Base-by-base conservation (phyloP, 805 yeast genomes). In the Kodamaea nitidulidarum region DNA sequence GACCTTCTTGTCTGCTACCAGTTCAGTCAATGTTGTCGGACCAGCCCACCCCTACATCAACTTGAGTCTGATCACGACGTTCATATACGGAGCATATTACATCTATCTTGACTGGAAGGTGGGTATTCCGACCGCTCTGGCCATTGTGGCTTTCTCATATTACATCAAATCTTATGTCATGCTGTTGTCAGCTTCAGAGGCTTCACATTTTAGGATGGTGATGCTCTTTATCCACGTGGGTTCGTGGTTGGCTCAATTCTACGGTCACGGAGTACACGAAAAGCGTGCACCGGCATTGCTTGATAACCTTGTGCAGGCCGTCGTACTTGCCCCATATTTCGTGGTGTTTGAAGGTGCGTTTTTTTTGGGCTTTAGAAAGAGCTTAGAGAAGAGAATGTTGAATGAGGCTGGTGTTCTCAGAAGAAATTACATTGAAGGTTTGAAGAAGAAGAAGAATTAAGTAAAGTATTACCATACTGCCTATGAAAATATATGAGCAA, bases 321-420 rank as follows among this genome's bases (percentile, higher is more conserved):
- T 91, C 14, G 88, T 91, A 0, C 67, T 90, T 45, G 98, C 98
- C 1, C 98, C 98, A 1, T 88, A 77, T 54, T 90, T 91, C 56
- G 95, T 88, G 3, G 65, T 81, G 10, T 86, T 81, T 57, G 98
- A 93, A 58, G 53, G 82, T 2, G 71, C 85, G 10, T 86, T 87
- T 51, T 58, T 64, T 40, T 49, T 80, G n/a, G 96, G 96, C 0
- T 74, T 63, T 52, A 70, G 78, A 49, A 60, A 59, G 38, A 76
- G 73, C 18, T 58, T 82, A 39, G 68, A 78, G 43, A 67, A 62
- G 40, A 50, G 55, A 4, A 77, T 83, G 71, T 71, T 75, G 40
- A 60, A 54, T 36, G 50, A 65, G 49, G 79, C 77, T 24, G 73
- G 71, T 32, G 55, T 42, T 33, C 55, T 51, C 51, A 63, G 61